Evolutionary conservation across 192 early-diverging fungal species (phyloP).

Genomic region (Chytriomyces sp.): DNA sequence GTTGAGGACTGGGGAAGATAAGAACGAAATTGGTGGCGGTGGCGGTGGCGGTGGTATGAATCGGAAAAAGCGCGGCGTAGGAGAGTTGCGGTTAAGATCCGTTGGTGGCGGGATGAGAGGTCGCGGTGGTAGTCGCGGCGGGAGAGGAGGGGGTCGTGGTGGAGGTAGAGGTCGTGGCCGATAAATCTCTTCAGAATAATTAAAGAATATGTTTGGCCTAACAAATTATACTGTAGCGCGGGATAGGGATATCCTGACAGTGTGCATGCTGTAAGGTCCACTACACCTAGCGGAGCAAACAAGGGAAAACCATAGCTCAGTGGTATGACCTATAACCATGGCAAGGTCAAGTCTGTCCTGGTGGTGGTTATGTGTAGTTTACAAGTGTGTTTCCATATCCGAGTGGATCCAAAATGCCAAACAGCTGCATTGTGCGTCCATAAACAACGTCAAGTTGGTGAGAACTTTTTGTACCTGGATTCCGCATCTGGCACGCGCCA

Average conservation of each 20-base stretch:
- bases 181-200: neutral
- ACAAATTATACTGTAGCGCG: neutral
- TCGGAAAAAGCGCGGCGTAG: slow-evolving; percentile 23
- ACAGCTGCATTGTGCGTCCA: neutral
- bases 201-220: neutral
- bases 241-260: slow-evolving; percentile 3
- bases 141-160: slow-evolving; percentile 31
- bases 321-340: slow-evolving; percentile 12
- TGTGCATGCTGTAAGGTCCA: neutral
- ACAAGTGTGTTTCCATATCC: too few relatives aligned
- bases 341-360: too few relatives aligned
- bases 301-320: slow-evolving; percentile 1
- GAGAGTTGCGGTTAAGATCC: slow-evolving; percentile 14
- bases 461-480: too few relatives aligned
- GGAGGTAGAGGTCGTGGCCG: slow-evolving; percentile 11
- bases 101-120: slow-evolving; percentile 14
- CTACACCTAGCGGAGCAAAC: neutral
- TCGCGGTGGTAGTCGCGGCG: slow-evolving; percentile 16
- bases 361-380: too few relatives aligned
- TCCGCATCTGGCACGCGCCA: too few relatives aligned
- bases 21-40: neutral
- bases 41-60: slow-evolving; percentile 25
- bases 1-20: slow-evolving; percentile 19
- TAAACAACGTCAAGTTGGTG: too few relatives aligned
- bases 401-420: slow-evolving; percentile 14